These are phyloP conservation scores for Rhytidiadelphus loreus DNA, from an alignment of 225 moss, liverwort and hornwort genomes.

Conservation along the genomic window DNA sequence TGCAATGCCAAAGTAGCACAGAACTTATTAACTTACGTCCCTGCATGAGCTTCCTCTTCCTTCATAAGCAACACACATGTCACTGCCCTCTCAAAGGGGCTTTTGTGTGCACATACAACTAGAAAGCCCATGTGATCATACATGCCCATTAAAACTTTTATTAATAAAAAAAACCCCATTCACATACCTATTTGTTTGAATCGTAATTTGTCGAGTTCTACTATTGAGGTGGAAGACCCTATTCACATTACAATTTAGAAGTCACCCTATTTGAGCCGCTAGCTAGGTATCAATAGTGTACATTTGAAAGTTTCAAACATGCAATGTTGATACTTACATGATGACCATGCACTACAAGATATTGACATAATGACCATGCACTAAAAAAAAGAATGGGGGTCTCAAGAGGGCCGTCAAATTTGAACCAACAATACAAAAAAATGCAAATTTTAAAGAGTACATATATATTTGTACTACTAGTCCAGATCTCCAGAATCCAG, in stretches of 20 bases:
- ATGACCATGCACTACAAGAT: neutral
- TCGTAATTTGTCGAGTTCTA: neutral
- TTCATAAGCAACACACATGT: neutral
- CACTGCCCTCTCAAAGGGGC: no score
- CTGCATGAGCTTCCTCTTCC: neutral
- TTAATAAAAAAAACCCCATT: neutral
- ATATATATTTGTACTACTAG: neutral
- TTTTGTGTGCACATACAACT: neutral
- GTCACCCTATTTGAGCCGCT: no score
- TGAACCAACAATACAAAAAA: neutral
- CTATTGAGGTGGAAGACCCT: neutral
- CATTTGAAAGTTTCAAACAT: neutral
- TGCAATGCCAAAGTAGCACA: no score
- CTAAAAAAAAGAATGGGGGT: neutral
- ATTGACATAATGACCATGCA: neutral
- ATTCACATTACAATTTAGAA: neutral
- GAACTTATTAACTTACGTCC: neutral
- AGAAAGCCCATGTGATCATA: neutral
- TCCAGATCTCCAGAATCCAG: neutral
- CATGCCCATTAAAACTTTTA: no score
- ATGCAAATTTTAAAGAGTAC: neutral
- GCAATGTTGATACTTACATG: neutral
- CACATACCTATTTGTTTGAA: neutral
- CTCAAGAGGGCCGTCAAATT: rapidly evolving
- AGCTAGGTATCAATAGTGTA: neutral